Base-by-base conservation (phyloP, 2,329 filamentous ascomycete genomes). In the Coniella lustricola region DNA sequence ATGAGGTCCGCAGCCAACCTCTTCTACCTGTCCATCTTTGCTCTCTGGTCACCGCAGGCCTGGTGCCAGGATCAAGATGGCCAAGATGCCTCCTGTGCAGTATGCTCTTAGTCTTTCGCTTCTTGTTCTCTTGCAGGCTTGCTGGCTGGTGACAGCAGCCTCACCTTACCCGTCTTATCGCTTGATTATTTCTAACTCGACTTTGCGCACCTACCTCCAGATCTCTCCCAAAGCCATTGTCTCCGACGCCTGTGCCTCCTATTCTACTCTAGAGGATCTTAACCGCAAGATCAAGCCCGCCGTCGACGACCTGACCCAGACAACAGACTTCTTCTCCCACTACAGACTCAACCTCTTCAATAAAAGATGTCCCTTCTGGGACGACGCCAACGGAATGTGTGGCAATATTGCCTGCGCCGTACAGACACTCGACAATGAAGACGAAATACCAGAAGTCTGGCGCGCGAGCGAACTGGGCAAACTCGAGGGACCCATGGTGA, bases 311-410 rank as follows among this genome's bases (percentile, higher is more conserved):
- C 80, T 98, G 39, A 95, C 89, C 0, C 81, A 81, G 58, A 82
- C 86, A 46, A 95, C 91, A 65, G 93, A 98, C 68, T 98, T 96
- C 77, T 98, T 98, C 70, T 91, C 91, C 46, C 90, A 97, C 68
- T 98, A 97, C 71, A 85, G 93, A 50, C 73, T 98, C 39, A 97
- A 96, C 65, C 77, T 98, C 17, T 98, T 89, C 68, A 86, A 94
- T 67, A 95, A 93, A 67, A 82, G 81, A 68, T 98, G 93, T 62
- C 93, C 93, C 0, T 98, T 97, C 65, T 98, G 93, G 91, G 81
- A 84, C 62, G 93, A 98, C 65, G 84, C 90, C 53, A 85, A 86
- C 67, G 88, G 88, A 65, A 87, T 96, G 77, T 98, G 93, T 67
- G 93, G 90, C 56, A 98, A 98, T 68, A 90, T 95, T 58, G 93